Base-by-base conservation (phyloP, 495 filamentous ascomycete species). In the Penicillium cataractarum region DNA sequence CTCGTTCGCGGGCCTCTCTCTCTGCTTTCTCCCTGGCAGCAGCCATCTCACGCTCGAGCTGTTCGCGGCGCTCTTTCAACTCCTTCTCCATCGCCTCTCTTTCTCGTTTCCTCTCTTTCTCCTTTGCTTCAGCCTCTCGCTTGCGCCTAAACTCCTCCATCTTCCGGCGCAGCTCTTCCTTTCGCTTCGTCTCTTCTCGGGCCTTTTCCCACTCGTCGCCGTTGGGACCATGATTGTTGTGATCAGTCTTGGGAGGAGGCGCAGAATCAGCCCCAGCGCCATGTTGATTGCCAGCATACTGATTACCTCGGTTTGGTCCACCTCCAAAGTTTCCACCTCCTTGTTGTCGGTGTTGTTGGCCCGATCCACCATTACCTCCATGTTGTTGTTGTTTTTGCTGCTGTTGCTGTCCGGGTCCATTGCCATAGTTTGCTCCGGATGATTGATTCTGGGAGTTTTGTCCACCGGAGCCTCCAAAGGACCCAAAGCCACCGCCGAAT, bases 151-250 rank as follows among this genome's bases (percentile, higher is more conserved):
- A 87, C 35, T 88, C 88, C 49, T 90, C 87, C 68, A 84, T 85
- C 65, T 85, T 87, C 7, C 85, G 83, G 6, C 86, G 71, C 24
- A 80, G 67, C 37, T 82, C 77, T 60, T 78, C 74, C 69, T 78
- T 82, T 46, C 71, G 77, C 66, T 73, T 76, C 57, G 87, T 86
- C 64, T 93, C 91, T 70, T 92, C 89, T 57, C 86, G 78, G 3
- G 87, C 90, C 62, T 83, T 89, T 66, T 92, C 88, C 87, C 88
- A 90, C 9, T 83, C 82, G 9, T 79, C 82, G 59, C 79, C 84
- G 24, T 68, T 75, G 50, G 73, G 66, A 32, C 59, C 74, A 32
- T 61, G 58, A 19, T 60, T 60, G 17, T 31, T 53, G 1, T 37
- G 17, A 3, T 62, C 69, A 40, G 62, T 31, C 37, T 57, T 72